Percentiles rank a stretch among this genome's conserved stretches.
Evolutionary conservation across 1,284 basidiomycete species (phyloP).

Genomic region (Schizophyllum commune): DNA sequence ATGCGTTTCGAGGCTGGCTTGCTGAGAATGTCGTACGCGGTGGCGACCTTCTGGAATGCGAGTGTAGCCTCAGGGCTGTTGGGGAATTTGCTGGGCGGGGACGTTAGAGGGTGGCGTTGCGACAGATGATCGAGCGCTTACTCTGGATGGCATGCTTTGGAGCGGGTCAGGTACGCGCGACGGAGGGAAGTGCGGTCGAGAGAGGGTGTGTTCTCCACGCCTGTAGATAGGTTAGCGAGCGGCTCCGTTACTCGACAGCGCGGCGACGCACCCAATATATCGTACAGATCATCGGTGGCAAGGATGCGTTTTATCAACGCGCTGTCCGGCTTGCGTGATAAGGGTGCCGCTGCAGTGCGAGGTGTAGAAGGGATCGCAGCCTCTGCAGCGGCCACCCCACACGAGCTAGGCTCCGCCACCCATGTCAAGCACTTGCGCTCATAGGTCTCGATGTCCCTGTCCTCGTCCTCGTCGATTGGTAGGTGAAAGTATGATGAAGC

Average conservation of each 20-base stretch:
- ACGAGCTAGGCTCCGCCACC: conserved; percentile 24
- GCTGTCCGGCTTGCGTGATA: conserved; percentile 16
- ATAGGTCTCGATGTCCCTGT: conserved; percentile 35
- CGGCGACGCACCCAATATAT: conserved; percentile 41
- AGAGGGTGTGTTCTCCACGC: conserved; percentile 41
- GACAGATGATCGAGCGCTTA: conserved; percentile 27
- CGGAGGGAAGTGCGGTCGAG: conserved; percentile 61
- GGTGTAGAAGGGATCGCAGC: conserved; percentile 16
- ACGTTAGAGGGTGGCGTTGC: conserved; percentile 1
- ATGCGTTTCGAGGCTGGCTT: conserved; percentile 59
- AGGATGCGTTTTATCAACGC: conserved; percentile 46
- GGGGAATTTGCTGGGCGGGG: conserved; percentile 64
- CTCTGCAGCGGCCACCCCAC: conserved; percentile 18
- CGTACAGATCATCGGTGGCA: conserved; percentile 59
- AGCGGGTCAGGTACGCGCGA: conserved; percentile 70
- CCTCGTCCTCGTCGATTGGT: conserved; percentile 50
- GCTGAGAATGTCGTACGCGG: conserved; percentile 76
- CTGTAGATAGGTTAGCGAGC: neutral
- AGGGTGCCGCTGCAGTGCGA: conserved; percentile 11
- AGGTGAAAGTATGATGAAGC: conserved; percentile 55
- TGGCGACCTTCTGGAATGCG: conserved; percentile 80
- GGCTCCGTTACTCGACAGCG: neutral
- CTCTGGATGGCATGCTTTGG: conserved; percentile 80
- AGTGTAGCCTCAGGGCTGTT: conserved; percentile 67
- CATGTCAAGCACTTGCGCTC: conserved; percentile 42